These are phyloP conservation scores for Leccinum olivaceopallidum DNA, from an alignment of 768 basidiomycete genomes.

Conservation along the genomic window DNA sequence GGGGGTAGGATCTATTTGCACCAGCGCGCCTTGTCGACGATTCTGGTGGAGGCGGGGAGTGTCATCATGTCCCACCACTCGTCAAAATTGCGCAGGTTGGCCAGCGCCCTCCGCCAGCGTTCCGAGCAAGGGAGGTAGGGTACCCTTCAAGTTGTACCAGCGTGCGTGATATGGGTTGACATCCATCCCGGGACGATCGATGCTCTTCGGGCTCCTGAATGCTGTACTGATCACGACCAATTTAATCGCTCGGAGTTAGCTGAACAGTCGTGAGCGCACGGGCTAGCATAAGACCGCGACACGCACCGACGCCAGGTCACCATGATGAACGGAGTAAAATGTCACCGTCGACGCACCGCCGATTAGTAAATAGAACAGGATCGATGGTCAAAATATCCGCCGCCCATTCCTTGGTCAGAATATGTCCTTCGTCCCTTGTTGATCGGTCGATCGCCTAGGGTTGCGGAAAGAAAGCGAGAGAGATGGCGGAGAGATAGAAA, in stretches of 20 bases:
- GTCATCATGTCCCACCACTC: neutral
- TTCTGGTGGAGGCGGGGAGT: neutral
- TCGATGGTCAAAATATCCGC: neutral
- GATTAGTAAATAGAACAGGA: neutral
- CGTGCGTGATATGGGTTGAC: neutral
- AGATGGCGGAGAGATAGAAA: neutral
- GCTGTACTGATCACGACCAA: neutral
- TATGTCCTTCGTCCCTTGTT: no score
- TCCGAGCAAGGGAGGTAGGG: neutral
- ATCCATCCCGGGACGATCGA: neutral
- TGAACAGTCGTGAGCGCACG: neutral
- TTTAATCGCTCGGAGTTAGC: neutral
- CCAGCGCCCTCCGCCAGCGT: neutral
- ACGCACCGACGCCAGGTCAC: neutral
- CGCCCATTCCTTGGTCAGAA: no score
- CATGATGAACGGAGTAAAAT: neutral
- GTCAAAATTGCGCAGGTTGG: neutral
- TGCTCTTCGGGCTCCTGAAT: neutral
- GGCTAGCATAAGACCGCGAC: neutral
- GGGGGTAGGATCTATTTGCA: neutral
- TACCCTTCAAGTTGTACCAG: neutral
- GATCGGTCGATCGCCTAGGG: no score
- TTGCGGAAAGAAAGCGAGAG: no score
- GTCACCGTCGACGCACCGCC: neutral
- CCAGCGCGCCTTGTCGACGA: no score